These are phyloP conservation scores for Colletotrichum gloeosporioides DNA, from an alignment of 2,329 filamentous ascomycete species.

Conservation along the genomic window DNA sequence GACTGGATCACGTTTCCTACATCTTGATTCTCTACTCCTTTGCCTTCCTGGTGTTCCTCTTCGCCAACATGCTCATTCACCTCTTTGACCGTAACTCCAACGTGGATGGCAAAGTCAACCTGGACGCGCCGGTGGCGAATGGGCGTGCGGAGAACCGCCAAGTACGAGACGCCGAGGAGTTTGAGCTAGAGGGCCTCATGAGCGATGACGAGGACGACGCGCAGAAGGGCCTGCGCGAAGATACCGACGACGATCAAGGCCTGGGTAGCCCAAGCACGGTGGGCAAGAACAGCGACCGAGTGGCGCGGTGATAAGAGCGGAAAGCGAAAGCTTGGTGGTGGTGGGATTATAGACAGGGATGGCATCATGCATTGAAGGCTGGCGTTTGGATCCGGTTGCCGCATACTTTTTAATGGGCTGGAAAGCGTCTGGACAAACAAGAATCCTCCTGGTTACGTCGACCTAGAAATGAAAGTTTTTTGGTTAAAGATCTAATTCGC, in stretches of 20 bases:
- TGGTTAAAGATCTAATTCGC: background rate
- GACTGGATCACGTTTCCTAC: conserved; percentile 89
- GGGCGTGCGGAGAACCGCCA: conserved; percentile 54
- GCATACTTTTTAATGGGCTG: background rate
- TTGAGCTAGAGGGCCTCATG: conserved; percentile 83
- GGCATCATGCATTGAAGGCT: conserved; percentile 7
- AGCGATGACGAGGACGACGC: conserved; percentile 77
- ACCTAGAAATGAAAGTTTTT: background rate
- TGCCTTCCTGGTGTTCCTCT: conserved; percentile 89
- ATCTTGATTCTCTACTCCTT: conserved; percentile 90
- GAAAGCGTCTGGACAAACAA: conserved; percentile 1
- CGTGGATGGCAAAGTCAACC: conserved; percentile 40
- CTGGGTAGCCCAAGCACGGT: conserved; percentile 43
- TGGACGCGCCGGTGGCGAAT: conserved; percentile 33
- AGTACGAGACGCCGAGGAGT: conserved; percentile 80
- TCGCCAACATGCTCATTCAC: conserved; percentile 83
- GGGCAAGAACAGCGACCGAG: conserved; percentile 49
- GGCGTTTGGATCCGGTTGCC: conserved; percentile 14
- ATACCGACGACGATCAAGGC: conserved; percentile 66
- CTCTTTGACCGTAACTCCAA: conserved; percentile 74
- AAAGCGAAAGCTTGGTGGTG: background rate
- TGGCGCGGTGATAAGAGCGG: conserved; percentile 23
- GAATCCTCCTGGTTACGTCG: background rate
- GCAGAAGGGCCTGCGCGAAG: conserved; percentile 64
- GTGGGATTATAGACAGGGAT: conserved; percentile 9